Evolutionary conservation across 768 basidiomycete species (phyloP).

Genomic region (Russula compacta): DNA sequence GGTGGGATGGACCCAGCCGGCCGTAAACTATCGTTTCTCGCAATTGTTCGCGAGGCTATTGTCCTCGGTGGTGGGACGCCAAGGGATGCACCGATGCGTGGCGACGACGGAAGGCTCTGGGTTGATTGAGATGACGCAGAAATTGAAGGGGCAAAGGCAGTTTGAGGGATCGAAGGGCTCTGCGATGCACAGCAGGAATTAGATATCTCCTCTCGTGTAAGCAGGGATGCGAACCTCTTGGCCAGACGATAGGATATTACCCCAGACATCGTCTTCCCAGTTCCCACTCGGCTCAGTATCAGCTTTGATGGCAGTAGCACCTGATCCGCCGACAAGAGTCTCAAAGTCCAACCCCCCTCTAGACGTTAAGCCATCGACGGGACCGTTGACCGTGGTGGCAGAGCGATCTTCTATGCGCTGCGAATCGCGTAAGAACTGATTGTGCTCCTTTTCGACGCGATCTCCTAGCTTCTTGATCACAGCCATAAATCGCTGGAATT

Average conservation of each 20-base stretch:
- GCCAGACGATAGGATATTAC: slow-evolving; percentile 52
- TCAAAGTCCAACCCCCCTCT: slow-evolving; percentile 74
- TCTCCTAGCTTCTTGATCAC: slow-evolving; percentile 70
- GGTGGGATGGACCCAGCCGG: neutral
- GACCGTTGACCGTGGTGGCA: slow-evolving; percentile 34
- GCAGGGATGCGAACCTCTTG: slow-evolving; percentile 25
- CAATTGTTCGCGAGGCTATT: slow-evolving; percentile 30
- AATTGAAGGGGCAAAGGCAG: slow-evolving; percentile 15
- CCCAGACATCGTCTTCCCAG: slow-evolving; percentile 86
- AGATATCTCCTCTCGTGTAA: neutral
- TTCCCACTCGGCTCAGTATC: slow-evolving; percentile 35
- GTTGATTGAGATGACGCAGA: slow-evolving; percentile 19
- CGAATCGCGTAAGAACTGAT: slow-evolving; percentile 86
- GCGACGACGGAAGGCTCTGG: slow-evolving; percentile 20
- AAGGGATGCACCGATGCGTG: slow-evolving; percentile 29
- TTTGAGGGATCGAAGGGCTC: slow-evolving; percentile 25
- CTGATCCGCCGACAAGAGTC: slow-evolving; percentile 63
- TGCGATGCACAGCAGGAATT: slow-evolving; percentile 9
- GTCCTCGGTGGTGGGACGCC: slow-evolving; percentile 29
- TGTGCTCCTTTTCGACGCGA: slow-evolving; percentile 88
- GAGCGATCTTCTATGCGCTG: slow-evolving; percentile 82
- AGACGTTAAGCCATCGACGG: slow-evolving; percentile 26
- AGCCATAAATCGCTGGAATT: slow-evolving; percentile 89
- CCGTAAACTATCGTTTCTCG: neutral
- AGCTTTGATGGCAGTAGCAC: slow-evolving; percentile 37